Conservation (phyloP, 2,329 filamentous ascomycete genomes). For the Ophiostoma australiae region DNA sequence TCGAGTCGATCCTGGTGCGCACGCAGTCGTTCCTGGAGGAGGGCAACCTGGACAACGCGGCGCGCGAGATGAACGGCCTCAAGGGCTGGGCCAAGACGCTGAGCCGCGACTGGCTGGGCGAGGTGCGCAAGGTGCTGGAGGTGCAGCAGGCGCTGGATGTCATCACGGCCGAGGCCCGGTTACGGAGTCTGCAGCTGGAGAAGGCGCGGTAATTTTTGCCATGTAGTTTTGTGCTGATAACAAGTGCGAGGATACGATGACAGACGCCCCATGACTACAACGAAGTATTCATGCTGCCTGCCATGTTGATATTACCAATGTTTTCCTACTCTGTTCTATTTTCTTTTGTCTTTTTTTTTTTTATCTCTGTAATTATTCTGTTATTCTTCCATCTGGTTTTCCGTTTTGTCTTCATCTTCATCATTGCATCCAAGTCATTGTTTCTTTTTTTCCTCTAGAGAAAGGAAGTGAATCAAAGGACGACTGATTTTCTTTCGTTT, state of each 20-base stretch:
- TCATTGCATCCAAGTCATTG: neutral
- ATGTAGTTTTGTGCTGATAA: neutral
- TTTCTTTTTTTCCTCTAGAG: neutral
- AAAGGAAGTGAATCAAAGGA: neutral
- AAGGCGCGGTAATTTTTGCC: constrained; percentile 37
- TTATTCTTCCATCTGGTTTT: neutral
- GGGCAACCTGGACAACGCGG: constrained; percentile 84
- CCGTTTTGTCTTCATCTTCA: neutral
- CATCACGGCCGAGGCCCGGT: constrained; percentile 82
- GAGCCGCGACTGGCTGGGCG: constrained; percentile 86
- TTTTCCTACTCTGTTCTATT: neutral
- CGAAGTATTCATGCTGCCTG: neutral
- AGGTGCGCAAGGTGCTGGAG: constrained; percentile 88
- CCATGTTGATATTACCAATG: constrained; percentile 10
- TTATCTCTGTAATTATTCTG: constrained; percentile 14
- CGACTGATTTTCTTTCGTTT: neutral
- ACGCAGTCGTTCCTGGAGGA: constrained; percentile 90
- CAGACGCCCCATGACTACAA: constrained; percentile 5
- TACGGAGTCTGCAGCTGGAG: constrained; percentile 82
- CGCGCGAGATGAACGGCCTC: constrained; percentile 89
- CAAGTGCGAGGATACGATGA: neutral
- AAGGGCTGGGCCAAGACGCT: constrained; percentile 93
- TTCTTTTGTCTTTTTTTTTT: constrained; percentile 6
- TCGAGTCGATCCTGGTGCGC: constrained; percentile 86
- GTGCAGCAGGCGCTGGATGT: constrained; percentile 95